Evolutionary conservation across 768 basidiomycete species (phyloP), one percentile per base, ranked within the genome.

Genomic region (Leccinum truebloodii): DNA sequence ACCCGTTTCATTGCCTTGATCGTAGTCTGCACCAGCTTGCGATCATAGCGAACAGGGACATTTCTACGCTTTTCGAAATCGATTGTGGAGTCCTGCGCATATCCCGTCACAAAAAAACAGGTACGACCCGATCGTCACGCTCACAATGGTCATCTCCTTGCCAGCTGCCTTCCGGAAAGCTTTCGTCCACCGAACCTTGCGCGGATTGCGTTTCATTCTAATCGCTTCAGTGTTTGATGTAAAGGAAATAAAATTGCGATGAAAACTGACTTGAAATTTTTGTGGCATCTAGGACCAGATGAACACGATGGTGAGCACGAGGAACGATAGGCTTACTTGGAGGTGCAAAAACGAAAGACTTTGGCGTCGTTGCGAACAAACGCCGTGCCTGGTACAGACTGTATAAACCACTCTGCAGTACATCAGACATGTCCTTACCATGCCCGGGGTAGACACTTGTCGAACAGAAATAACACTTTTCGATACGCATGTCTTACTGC

Each of bases 51-150:
- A 60, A 99, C 90, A 28, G 97, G 97, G 18, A 97, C 87, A 72
- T 99, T 98, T 75, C 97, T 86, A 65, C 97, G 88, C 78, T 99
- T 99, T 82, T 99, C 97, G 75, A 99, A 99, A 69, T 96, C 95
- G 73, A 98, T 94, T 4, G 96, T 98, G 2, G 95, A 92, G 78
- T 99, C 97, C 96, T 98, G 50, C 49, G 50, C 52, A 52, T n/a
- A 52, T 54, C 8, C 16, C 30, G 58, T 57, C n/a, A 56, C 13
- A 28, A 13, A 55, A 57, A 12, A 9, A 50, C 6, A 32, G 30
- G 28, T 14, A 60, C 44, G 6, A 3, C 24, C 14, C 28, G 39
- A 13, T n/a, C 57, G 14, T 77, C 4, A 30, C 16, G 28, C 90
- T 73, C 71, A 95, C 95, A 70, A 99, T 90, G 5, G 92, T 95